Evolutionary conservation across 2,329 filamentous ascomycete genomes (phyloP).

Genomic region (Trichocomaceae sp.): DNA sequence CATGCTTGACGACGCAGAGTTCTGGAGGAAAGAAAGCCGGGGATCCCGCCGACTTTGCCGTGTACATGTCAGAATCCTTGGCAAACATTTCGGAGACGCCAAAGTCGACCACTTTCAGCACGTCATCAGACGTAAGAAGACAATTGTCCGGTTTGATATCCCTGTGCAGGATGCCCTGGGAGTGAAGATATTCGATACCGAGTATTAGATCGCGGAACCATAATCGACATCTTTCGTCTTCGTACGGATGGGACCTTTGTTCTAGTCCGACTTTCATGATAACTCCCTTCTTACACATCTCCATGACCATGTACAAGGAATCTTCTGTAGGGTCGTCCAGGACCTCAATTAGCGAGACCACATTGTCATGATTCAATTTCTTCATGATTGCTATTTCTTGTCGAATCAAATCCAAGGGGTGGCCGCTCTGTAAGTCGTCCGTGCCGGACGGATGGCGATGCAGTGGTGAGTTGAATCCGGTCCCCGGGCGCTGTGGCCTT

Average conservation of each 20-base stretch:
- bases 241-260: constrained; percentile 73
- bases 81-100: constrained; percentile 99
- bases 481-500: constrained; percentile 50
- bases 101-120: constrained; percentile 97
- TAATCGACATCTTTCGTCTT: constrained; percentile 70
- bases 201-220: constrained; percentile 95
- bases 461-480: constrained; percentile 57
- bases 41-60: constrained; percentile 86
- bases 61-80: constrained; percentile 79
- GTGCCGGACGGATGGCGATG: constrained; percentile 53
- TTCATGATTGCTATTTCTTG: constrained; percentile 99
- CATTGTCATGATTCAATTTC: constrained; percentile 87
- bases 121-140: constrained; percentile 78
- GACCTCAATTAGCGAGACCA: constrained; percentile 91
- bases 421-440: constrained; percentile 52
- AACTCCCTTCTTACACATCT: constrained; percentile 98
- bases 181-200: constrained; percentile 92
- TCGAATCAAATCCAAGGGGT: constrained; percentile 77
- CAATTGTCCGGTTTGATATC: constrained; percentile 99
- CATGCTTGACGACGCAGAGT: constrained; percentile 78
- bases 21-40: constrained; percentile 93
- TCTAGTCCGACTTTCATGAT: constrained; percentile 94
- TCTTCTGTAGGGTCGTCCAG: constrained; percentile 93
- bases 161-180: constrained; percentile 87
- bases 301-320: constrained; percentile 95